Evolutionary conservation across 2,329 filamentous ascomycete genomes (phyloP).

Genomic region (Cryphonectria radicalis): DNA sequence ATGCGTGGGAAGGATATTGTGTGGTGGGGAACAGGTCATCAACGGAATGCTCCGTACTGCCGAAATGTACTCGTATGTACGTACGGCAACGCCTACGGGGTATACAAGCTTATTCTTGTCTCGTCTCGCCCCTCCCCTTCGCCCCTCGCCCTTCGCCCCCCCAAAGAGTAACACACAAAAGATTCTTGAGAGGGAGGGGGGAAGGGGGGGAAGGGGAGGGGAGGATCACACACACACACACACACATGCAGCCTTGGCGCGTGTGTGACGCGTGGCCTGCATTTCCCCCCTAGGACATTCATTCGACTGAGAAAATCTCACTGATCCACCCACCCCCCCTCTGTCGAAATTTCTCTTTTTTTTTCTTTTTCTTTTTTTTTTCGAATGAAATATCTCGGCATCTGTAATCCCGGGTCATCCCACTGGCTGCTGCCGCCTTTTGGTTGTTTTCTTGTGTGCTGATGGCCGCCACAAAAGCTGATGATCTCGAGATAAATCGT

Average conservation of each 20-base stretch:
- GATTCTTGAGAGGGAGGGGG: not conserved
- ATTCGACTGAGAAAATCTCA: not conserved
- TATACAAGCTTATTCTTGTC: not conserved
- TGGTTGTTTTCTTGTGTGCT: not conserved
- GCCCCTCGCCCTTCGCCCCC: too few relatives aligned
- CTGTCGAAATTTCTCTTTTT: not conserved
- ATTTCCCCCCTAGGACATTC: not conserved
- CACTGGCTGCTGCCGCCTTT: too few relatives aligned
- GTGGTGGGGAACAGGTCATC: not conserved
- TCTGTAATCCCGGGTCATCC: not conserved
- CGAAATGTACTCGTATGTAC: not conserved
- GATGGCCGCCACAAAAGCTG: not conserved
- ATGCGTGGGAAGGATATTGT: not conserved
- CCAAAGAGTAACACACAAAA: not conserved
- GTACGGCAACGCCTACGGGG: not conserved
- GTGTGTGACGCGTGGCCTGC: constrained; percentile 19
- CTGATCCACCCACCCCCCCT: not conserved
- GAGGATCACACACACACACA: not conserved
- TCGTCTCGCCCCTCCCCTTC: not conserved
- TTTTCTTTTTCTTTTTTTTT: not conserved
- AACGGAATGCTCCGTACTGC: not conserved
- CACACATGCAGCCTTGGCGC: constrained; percentile 16
- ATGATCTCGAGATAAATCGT: not conserved
- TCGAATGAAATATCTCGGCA: constrained; percentile 1
- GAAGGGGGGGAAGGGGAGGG: too few relatives aligned